These are phyloP conservation scores for Colletotrichum sansevieriae DNA, from an alignment of 2,329 filamentous ascomycete genomes.

Conservation along the genomic window DNA sequence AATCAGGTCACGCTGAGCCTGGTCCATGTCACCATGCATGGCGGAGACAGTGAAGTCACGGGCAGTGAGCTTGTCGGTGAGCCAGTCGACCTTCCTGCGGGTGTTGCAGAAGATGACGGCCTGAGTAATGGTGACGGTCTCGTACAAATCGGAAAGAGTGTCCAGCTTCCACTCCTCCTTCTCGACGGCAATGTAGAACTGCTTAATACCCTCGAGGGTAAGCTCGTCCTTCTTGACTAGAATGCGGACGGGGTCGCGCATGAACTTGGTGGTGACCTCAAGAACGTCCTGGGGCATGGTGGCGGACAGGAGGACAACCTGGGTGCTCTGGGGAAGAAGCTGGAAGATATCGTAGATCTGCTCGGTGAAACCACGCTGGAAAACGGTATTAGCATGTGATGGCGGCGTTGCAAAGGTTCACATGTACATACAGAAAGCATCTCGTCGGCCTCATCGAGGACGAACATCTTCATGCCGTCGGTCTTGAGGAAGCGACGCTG, in stretches of 20 bases:
- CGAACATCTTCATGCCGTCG: slow-evolving; percentile 99
- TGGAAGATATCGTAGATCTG: slow-evolving; percentile 99
- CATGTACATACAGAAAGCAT: slow-evolving; percentile 84
- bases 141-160: slow-evolving; percentile 98
- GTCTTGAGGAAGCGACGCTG: slow-evolving; percentile 97
- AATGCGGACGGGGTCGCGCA: slow-evolving; percentile 99
- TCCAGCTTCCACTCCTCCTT: slow-evolving; percentile 99
- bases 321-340: slow-evolving; percentile 95
- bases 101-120: slow-evolving; percentile 99
- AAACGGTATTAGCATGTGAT: slow-evolving; percentile 40
- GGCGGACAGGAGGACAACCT: slow-evolving; percentile 97
- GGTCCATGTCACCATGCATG: slow-evolving; percentile 99
- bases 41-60: slow-evolving; percentile 99
- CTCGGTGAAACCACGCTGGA: slow-evolving; percentile 95
- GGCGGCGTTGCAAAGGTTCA: slow-evolving; percentile 31
- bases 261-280: slow-evolving; percentile 99
- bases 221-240: slow-evolving; percentile 99
- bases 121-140: slow-evolving; percentile 99
- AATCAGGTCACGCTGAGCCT: slow-evolving; percentile 96
- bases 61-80: slow-evolving; percentile 98
- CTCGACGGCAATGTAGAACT: slow-evolving; percentile 99
- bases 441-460: slow-evolving; percentile 99
- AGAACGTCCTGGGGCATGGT: slow-evolving; percentile 99
- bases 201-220: slow-evolving; percentile 99
- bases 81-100: slow-evolving; percentile 99